phyloP scores from a whole-genome alignment of 495 filamentous ascomycete genomes.

The Xylaria longipes region DNA sequence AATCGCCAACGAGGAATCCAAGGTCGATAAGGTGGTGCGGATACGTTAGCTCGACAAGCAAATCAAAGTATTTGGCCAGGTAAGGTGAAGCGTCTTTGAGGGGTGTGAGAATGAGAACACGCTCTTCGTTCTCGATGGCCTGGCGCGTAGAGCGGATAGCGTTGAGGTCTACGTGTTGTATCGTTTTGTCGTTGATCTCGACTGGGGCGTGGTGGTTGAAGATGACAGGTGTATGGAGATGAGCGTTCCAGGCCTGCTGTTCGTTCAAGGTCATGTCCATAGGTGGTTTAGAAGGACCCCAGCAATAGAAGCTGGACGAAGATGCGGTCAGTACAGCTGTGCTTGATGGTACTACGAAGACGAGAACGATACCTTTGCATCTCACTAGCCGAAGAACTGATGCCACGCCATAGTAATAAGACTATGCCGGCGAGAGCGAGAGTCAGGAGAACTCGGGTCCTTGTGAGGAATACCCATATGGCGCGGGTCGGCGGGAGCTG shows the following conservation, averaged over 20 bases:
- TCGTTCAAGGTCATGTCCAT: slow-evolving; percentile 94
- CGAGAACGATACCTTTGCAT: slow-evolving; percentile 78
- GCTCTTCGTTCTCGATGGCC: slow-evolving; percentile 79
- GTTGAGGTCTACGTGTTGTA: slow-evolving; percentile 83
- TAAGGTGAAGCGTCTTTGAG: slow-evolving; percentile 85
- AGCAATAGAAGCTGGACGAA: slow-evolving; percentile 87
- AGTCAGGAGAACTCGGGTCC: slow-evolving; percentile 79
- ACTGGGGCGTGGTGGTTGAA: slow-evolving; percentile 94
- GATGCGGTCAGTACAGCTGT: slow-evolving; percentile 31
- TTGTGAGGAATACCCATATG: slow-evolving; percentile 75
- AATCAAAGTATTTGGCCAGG: slow-evolving; percentile 89
- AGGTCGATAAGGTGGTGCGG: slow-evolving; percentile 96
- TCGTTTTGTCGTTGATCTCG: slow-evolving; percentile 80
- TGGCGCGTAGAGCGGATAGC: slow-evolving; percentile 79
- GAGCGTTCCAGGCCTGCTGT: slow-evolving; percentile 84
- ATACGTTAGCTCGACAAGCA: slow-evolving; percentile 87
- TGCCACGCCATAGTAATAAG: slow-evolving; percentile 88
- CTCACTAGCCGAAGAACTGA: slow-evolving; percentile 79
- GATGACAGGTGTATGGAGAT: slow-evolving; percentile 88
- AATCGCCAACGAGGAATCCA: slow-evolving; percentile 92
- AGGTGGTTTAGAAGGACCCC: slow-evolving; percentile 88
- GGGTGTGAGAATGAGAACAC: slow-evolving; percentile 93
- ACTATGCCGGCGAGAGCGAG: slow-evolving; percentile 74
- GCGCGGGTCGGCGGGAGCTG: slow-evolving; percentile 83
- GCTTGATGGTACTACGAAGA: slow-evolving; percentile 9